Evolutionary conservation across 2,329 filamentous ascomycete species (phyloP).

Genomic region (Phyllosticta citriasiana): DNA sequence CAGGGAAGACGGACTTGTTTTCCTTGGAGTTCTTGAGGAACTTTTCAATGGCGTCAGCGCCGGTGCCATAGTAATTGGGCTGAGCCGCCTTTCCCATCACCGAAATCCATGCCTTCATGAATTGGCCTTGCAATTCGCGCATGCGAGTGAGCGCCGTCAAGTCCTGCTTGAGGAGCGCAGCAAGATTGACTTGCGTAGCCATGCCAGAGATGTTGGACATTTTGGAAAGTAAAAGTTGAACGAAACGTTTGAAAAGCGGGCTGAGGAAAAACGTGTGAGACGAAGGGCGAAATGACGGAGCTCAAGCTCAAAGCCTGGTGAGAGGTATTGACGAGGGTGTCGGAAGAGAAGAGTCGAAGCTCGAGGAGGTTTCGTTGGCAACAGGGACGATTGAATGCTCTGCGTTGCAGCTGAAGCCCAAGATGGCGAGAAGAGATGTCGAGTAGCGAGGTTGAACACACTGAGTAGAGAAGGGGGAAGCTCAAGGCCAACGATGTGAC

Average conservation of each 20-base stretch:
- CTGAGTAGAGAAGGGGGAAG: neutral
- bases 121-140: neutral
- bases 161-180: neutral
- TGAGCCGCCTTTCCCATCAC: neutral
- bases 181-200: neutral
- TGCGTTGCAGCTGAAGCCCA: too few relatives aligned
- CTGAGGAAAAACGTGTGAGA: neutral
- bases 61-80: neutral
- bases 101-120: neutral
- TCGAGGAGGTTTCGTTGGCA: too few relatives aligned
- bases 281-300: neutral
- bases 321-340: neutral
- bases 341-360: too few relatives aligned
- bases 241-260: neutral
- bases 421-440: too few relatives aligned
- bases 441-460: neutral
- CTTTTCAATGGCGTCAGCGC: neutral
- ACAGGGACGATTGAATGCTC: too few relatives aligned
- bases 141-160: neutral
- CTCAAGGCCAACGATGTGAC: too few relatives aligned
- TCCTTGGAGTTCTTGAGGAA: neutral
- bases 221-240: neutral
- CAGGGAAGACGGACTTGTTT: neutral
- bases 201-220: neutral
- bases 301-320: neutral